These are phyloP conservation scores for Pichia sp. DNA, from an alignment of 1,139 yeast species.

Conservation along the genomic window DNA sequence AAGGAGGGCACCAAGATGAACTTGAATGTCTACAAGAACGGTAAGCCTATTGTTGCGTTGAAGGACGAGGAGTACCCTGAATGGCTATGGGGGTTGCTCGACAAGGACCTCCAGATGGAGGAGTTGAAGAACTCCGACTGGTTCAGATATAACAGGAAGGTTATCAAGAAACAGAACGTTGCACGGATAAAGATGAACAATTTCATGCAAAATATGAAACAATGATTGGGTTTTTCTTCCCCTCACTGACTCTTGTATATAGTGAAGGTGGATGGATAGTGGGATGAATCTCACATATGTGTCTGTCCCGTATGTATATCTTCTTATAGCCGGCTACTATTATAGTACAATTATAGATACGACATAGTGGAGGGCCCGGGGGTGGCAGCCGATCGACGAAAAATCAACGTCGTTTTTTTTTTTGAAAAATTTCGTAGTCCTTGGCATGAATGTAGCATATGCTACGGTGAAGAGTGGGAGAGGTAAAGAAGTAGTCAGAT, in stretches of 20 bases:
- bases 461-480: not conserved
- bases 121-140: conserved; percentile 53
- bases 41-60: conserved; percentile 85
- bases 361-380: not conserved
- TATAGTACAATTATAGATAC: not conserved
- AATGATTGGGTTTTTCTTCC: not conserved
- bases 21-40: conserved; percentile 70
- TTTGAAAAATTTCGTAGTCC: too few relatives aligned
- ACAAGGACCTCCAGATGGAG: conserved; percentile 50
- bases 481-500: not conserved
- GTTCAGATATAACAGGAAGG: conserved; percentile 63
- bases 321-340: not conserved
- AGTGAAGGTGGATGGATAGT: not conserved
- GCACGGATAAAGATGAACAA: conserved; percentile 71
- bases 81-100: conserved; percentile 89
- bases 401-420: not conserved
- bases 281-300: too few relatives aligned
- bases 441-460: not conserved
- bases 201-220: conserved; percentile 44
- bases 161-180: conserved; percentile 63
- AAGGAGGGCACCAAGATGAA: conserved; percentile 78
- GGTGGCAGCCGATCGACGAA: not conserved
- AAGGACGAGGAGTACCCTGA: conserved; percentile 88
- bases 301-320: not conserved
- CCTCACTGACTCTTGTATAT: not conserved